phyloP scores from a whole-genome alignment of 208 protist genomes.

The Acanthamoeba triangularis region DNA sequence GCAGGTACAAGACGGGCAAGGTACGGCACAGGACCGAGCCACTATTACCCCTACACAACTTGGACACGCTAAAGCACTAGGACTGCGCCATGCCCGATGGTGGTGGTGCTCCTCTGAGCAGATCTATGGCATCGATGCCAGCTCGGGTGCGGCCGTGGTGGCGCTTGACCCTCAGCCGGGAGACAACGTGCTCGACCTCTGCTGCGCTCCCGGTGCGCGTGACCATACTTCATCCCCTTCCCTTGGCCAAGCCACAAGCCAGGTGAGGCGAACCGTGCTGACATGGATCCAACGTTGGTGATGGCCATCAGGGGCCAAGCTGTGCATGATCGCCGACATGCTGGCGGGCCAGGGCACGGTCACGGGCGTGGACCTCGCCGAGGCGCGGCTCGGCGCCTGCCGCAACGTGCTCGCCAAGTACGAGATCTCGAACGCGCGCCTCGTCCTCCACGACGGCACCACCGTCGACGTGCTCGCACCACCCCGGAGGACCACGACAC shows the following conservation, averaged over 20 bases:
- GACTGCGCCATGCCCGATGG: too few relatives aligned
- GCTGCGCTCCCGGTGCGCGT: slow-evolving; percentile 85
- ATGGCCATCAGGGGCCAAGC: slow-evolving; percentile 53
- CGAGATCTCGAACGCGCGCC: slow-evolving; percentile 79
- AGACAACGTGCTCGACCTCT: slow-evolving; percentile 87
- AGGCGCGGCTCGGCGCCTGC: slow-evolving; percentile 71
- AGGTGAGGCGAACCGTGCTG: neutral
- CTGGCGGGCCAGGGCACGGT: slow-evolving; percentile 77
- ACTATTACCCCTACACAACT: neutral
- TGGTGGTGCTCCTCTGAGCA: slow-evolving; percentile 20
- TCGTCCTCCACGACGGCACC: slow-evolving; percentile 83
- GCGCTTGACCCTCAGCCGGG: slow-evolving; percentile 76
- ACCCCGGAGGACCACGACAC: neutral
- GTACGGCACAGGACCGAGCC: neutral
- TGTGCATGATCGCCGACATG: slow-evolving; percentile 81
- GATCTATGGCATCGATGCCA: slow-evolving; percentile 87
- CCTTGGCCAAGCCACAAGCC: too few relatives aligned
- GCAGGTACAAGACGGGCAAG: slow-evolving; percentile 49
- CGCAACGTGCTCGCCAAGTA: slow-evolving; percentile 86
- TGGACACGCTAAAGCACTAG: too few relatives aligned
- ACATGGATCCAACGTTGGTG: neutral
- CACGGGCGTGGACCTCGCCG: slow-evolving; percentile 82
- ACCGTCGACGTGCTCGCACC: slow-evolving; percentile 76
- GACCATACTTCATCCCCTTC: neutral
- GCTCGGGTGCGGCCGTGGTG: slow-evolving; percentile 81